These are phyloP conservation scores for Orychophragmus violaceus DNA, from an alignment of 345 rosid species.

Conservation along the genomic window DNA sequence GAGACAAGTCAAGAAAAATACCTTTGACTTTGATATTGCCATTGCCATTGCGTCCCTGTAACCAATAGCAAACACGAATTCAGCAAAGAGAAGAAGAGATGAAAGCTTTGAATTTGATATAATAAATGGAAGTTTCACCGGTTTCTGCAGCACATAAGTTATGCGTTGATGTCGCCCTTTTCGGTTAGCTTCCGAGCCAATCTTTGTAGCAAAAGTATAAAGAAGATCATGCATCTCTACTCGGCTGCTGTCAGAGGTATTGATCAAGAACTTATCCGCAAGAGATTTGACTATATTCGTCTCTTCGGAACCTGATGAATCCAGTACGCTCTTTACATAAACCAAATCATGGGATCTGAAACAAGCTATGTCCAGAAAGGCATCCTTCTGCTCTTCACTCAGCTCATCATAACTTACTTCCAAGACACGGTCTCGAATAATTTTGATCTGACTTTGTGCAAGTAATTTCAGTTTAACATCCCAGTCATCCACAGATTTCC, in stretches of 20 bases:
- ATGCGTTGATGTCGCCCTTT: not conserved
- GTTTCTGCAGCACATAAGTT: not conserved
- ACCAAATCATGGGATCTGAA: slow-evolving; percentile 1
- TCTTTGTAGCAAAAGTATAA: slow-evolving; percentile 5
- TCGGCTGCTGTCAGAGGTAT: not conserved
- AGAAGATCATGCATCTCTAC: slow-evolving; percentile 29
- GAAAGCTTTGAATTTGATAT: not conserved
- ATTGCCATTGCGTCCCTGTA: not conserved
- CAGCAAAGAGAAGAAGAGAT: not conserved
- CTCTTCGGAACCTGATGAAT: not conserved
- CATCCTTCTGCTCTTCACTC: not conserved
- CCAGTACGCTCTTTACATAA: not conserved
- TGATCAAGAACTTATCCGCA: slow-evolving; percentile 13
- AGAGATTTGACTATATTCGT: slow-evolving; percentile 16
- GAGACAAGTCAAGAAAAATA: not conserved
- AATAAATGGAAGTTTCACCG: not conserved
- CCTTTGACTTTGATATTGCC: too few relatives aligned
- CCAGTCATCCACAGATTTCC: not conserved
- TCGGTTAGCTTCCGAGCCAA: not conserved
- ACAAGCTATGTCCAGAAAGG: slow-evolving; percentile 37
- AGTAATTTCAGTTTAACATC: not conserved
- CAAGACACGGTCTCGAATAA: slow-evolving; percentile 5
- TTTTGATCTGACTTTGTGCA: not conserved
- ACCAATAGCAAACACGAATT: not conserved
- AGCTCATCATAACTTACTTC: slow-evolving; percentile 29